Evolutionary conservation across 73 alveolate species (phyloP), one percentile per base, ranked within the genome.

Genomic region (Symbiodinium natans): DNA sequence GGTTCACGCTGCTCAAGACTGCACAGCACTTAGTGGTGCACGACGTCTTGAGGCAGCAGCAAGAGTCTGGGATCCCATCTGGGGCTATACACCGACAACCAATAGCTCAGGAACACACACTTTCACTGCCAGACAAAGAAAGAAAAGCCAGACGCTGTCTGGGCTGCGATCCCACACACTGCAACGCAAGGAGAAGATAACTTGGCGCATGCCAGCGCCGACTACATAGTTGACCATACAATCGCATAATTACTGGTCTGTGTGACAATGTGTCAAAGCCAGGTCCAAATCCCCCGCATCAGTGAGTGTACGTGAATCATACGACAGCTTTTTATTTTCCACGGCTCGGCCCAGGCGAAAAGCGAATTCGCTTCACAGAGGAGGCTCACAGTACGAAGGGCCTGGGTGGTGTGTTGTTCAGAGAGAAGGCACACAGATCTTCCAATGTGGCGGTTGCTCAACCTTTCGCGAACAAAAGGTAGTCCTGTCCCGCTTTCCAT

Each of bases 11-110:
- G 77, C 38, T 63, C 77, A 63, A 63, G 77, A 63, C 36, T 63
- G 77, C 77, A 63, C 77, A 63, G 77, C 77, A 63, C 77, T 63
- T 63, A 63, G 77, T 63, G 77, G 77, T 63, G 77, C 77, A 63
- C 77, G 77, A 63, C 77, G 34, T 19, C 77, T 63, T 63, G 77
- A 27, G 31, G 25, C 77, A 63, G 77, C 77, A 29, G 77, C 77
- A 29, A 63, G 38, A 63, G 77, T 63, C 34, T 63, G 77, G 77
- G 25, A 63, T 63, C 77, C 77, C 77, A 29, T 63, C 77, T 63
- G 31, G 77, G 77, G 77, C 34, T 63, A 34, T 21, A 52, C 68
- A 21, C 68, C 68, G 29, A 1, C 10, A 52, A 10, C 25, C 13
- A 52, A 52, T 17, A 52, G 5, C 13, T 52, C 68, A 52, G 68